Conservation (phyloP, 176 grass and related monocot genomes). For the Zoysia japonica region DNA sequence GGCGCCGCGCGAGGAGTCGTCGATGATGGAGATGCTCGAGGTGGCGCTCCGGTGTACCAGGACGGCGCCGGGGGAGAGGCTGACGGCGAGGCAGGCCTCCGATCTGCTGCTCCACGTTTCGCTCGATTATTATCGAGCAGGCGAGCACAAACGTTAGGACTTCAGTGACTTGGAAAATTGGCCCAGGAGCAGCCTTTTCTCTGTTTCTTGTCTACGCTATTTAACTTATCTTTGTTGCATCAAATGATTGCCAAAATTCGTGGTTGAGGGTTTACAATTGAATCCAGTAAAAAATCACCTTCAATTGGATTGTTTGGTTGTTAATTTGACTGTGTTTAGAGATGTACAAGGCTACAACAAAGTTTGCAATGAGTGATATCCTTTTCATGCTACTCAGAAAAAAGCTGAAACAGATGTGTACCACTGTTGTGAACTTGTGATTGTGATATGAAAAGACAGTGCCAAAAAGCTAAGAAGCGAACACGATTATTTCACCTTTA, state of each 20-base stretch:
- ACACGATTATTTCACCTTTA: conserved; percentile 1
- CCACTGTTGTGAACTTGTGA: not conserved
- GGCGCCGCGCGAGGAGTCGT: conserved; percentile 57
- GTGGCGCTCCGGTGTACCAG: conserved; percentile 78
- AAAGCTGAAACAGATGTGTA: not conserved
- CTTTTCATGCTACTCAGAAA: not conserved
- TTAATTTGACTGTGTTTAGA: not conserved
- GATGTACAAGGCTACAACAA: not conserved
- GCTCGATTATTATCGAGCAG: conserved; percentile 55
- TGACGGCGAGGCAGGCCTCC: conserved; percentile 74
- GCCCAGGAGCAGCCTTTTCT: not conserved
- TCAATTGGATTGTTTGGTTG: conserved; percentile 28
- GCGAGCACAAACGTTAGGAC: conserved; percentile 46
- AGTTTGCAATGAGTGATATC: not conserved
- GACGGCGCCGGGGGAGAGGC: conserved; percentile 61
- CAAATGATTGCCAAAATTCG: not conserved
- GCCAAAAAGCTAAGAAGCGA: not conserved
- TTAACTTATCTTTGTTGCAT: conserved; percentile 12
- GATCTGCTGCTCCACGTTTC: conserved; percentile 75
- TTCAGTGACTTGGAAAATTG: not conserved
- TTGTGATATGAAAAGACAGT: conserved; percentile 6
- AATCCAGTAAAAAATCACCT: conserved; percentile 25
- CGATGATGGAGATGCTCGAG: conserved; percentile 65
- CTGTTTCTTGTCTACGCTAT: conserved; percentile 30
- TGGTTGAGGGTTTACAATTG: not conserved